phyloP scores from a whole-genome alignment of 371 early-diverging fungal species.

The Entomophthora muscae region DNA sequence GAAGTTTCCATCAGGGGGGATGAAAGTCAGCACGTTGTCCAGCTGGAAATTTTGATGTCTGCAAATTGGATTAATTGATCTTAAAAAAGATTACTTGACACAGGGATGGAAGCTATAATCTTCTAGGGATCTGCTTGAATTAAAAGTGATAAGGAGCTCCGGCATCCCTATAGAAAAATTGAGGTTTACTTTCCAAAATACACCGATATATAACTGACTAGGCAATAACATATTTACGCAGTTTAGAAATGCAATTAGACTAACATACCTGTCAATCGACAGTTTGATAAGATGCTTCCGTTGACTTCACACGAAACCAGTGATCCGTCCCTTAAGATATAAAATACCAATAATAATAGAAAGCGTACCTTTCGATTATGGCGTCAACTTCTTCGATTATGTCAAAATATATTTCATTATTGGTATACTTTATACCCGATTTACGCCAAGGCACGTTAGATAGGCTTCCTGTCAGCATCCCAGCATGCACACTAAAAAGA shows the following conservation, averaged over 20 bases:
- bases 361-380: constrained; percentile 43
- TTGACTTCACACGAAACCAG: constrained; percentile 58
- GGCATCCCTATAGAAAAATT: constrained; percentile 48
- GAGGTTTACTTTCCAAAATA: too few relatives aligned
- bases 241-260: neutral
- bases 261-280: constrained; percentile 46
- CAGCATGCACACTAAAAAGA: constrained; percentile 8
- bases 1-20: constrained; percentile 87
- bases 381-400: constrained; percentile 76
- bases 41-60: constrained; percentile 55
- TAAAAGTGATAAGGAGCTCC: constrained; percentile 54
- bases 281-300: constrained; percentile 59
- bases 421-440: constrained; percentile 69
- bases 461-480: constrained; percentile 29
- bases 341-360: neutral
- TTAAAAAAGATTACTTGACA: constrained; percentile 30
- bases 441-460: constrained; percentile 76
- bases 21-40: constrained; percentile 66
- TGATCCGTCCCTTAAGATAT: constrained; percentile 34
- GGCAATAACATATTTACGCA: too few relatives aligned
- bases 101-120: constrained; percentile 82
- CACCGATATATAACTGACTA: too few relatives aligned
- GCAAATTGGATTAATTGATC: neutral
- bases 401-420: constrained; percentile 88
- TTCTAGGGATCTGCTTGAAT: constrained; percentile 51